A percentile compares a stretch with the other conserved stretches of the same genome.
Conservation (phyloP, 306 rosid genomes). For the Quercus agrifolia region DNA sequence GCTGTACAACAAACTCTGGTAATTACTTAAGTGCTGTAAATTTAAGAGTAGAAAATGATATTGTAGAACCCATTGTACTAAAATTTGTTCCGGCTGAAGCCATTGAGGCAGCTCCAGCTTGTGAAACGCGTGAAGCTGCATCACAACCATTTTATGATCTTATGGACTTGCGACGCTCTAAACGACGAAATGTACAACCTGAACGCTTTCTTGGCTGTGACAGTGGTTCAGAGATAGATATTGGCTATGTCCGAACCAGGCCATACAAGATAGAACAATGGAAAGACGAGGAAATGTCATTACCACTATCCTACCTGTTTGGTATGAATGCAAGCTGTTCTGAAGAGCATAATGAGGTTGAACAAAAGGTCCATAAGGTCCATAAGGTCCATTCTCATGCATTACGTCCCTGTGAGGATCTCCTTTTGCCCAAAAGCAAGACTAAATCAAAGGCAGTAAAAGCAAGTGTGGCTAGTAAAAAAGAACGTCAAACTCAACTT, state of each 20-base stretch:
- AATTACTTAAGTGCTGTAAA: slow-evolving; percentile 41
- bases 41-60: slow-evolving; percentile 51
- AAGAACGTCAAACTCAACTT: slow-evolving; percentile 34
- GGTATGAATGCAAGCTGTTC: slow-evolving; percentile 18
- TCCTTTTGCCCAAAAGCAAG: slow-evolving; percentile 26
- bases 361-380: slow-evolving; percentile 17
- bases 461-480: slow-evolving; percentile 20
- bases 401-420: slow-evolving; percentile 13
- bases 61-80: slow-evolving; percentile 42
- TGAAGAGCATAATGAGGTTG: slow-evolving; percentile 1
- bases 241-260: slow-evolving; percentile 55
- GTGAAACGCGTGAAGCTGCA: slow-evolving; percentile 27
- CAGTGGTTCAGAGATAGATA: slow-evolving; percentile 40
- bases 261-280: slow-evolving; percentile 42
- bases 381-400: slow-evolving; percentile 11
- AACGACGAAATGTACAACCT: slow-evolving; percentile 77
- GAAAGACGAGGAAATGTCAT: slow-evolving; percentile 55
- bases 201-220: slow-evolving; percentile 79
- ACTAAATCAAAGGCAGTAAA: slow-evolving; percentile 21
- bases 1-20: slow-evolving; percentile 23
- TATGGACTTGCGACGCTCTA: slow-evolving; percentile 72
- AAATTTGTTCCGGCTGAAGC: slow-evolving; percentile 33
- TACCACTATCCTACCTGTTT: slow-evolving; percentile 57
- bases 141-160: slow-evolving; percentile 28
- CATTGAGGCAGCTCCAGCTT: slow-evolving; percentile 13